Percentiles rank a stretch among this genome's conserved stretches.
phyloP scores from a whole-genome alignment of 306 rosid genomes.

The Trifolium subterraneum region DNA sequence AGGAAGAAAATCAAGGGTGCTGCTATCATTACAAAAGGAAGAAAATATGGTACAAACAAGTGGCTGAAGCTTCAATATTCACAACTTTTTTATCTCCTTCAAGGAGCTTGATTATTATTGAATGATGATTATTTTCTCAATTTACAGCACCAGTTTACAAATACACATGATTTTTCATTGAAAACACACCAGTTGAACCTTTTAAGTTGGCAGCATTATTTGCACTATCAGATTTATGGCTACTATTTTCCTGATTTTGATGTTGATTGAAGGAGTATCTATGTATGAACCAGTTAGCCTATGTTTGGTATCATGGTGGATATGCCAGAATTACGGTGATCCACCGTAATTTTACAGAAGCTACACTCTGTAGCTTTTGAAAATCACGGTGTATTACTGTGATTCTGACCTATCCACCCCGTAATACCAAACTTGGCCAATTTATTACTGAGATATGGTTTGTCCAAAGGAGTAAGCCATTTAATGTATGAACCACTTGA shows the following conservation, averaged over 20 bases:
- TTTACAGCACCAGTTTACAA: conserved; percentile 31
- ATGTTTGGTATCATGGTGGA: too few species aligned
- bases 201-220: conserved; percentile 37
- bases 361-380: too few species aligned
- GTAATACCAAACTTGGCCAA: too few species aligned
- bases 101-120: conserved; percentile 38
- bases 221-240: conserved; percentile 12
- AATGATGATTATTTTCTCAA: conserved; percentile 20
- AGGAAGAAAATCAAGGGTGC: conserved; percentile 31
- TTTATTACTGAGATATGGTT: too few species aligned
- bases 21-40: conserved; percentile 28
- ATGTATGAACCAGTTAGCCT: too few species aligned
- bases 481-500: not conserved
- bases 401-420: too few species aligned
- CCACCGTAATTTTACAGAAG: too few species aligned
- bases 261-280: not conserved
- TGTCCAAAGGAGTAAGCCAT: not conserved
- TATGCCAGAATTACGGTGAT: too few species aligned
- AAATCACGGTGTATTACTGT: too few species aligned
- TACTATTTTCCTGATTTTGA: conserved; percentile 21
- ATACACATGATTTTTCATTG: conserved; percentile 19
- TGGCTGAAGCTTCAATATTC: conserved; percentile 38
- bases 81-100: conserved; percentile 31
- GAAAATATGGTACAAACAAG: conserved; percentile 31
- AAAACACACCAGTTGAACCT: conserved; percentile 30